Evolutionary conservation across 371 early-diverging fungal species (phyloP), one percentile per base, ranked within the genome.

Genomic region (Mortierella sp.): DNA sequence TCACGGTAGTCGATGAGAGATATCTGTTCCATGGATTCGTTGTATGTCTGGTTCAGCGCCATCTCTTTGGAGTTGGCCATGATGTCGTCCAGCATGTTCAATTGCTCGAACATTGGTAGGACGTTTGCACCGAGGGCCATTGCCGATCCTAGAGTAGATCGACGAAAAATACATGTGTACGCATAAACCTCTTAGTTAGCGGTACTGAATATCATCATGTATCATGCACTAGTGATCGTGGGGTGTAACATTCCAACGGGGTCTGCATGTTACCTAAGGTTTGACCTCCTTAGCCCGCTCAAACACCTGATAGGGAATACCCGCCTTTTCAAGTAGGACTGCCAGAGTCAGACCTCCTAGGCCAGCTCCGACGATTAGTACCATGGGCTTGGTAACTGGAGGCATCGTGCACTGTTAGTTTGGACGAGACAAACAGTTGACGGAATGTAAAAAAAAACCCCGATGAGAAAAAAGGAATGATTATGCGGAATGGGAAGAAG

Each of bases 281-380:
- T 60, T 67, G 7, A 60, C 9, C 0, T 0, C 34, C 1, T 15
- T 37, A 19, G 55, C 56, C 8, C 43, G 34, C 34, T 67, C 68
- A 60, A 67, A 67, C 32, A 67, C 44, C n/a, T 51, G 52, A 21
- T 60, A 67, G 14, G 56, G 54, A 27, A 60, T 43, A 0, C 30
- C 48, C 0, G 60, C 60, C 6, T 21, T 23, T 23, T 67, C 56
- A 14, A 67, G 56, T 2, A 60, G 39, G 5, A 55, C 60, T 0
- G 48, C 68, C 4, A 60, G 56, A 26, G 43, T 32, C 42, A 59
- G 31, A 14, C 68, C 68, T 9, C 55, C 68, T 2, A 67, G 27
- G 3, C 68, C 68, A 26, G 60, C 56, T 2, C 68, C 68, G 12
- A 67, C 49, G 27, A 67, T 67, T 8, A 67, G 37, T 8, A 67